phyloP scores from a whole-genome alignment of 2,329 filamentous ascomycete genomes.

The Coleophoma crateriformis region DNA sequence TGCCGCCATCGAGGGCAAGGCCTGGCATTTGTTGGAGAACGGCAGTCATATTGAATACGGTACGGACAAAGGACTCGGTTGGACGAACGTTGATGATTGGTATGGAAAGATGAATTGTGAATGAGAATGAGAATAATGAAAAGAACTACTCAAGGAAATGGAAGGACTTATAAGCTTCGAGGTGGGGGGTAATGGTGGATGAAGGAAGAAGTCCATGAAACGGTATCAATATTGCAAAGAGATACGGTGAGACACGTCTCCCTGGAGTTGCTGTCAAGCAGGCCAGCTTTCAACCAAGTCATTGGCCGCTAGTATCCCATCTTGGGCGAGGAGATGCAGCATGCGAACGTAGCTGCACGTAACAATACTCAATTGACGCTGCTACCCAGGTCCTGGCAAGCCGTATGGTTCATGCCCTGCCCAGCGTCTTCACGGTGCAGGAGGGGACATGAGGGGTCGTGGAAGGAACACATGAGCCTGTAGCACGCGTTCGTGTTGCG shows the following conservation, averaged over 20 bases:
- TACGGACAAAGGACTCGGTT: constrained; percentile 1
- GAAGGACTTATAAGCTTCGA: neutral
- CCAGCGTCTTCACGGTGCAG: neutral
- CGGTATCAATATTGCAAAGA: neutral
- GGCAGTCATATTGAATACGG: constrained; percentile 20
- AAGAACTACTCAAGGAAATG: neutral
- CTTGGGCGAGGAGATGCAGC: neutral
- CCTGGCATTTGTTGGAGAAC: constrained; percentile 20
- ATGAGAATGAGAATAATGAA: neutral
- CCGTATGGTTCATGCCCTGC: neutral
- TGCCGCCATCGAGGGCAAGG: constrained; percentile 21
- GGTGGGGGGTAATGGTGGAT: constrained; percentile 1
- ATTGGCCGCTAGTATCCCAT: neutral
- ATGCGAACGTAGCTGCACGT: neutral
- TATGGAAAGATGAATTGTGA: neutral
- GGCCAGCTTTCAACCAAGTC: neutral
- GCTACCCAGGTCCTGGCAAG: neutral
- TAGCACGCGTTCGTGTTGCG: neutral
- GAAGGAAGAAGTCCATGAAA: neutral
- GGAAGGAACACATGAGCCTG: constrained; percentile 1
- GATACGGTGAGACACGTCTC: constrained; percentile 1
- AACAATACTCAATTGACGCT: neutral
- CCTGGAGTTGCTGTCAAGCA: neutral
- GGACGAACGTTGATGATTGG: neutral
- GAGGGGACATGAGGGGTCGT: neutral